Conservation (phyloP, 2,329 filamentous ascomycete genomes). For the Lecanicillium sp. region DNA sequence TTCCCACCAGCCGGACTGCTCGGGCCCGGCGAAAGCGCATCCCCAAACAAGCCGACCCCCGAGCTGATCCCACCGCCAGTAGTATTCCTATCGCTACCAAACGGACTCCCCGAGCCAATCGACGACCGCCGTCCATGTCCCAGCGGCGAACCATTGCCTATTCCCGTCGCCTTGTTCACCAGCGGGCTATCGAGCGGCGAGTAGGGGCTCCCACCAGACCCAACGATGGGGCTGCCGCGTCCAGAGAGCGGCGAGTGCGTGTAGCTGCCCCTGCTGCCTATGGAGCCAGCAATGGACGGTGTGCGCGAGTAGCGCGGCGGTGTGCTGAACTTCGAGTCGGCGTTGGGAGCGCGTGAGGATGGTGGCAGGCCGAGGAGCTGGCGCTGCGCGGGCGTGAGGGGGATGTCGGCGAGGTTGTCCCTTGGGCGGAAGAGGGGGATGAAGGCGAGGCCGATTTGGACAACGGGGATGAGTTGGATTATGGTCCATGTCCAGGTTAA, state of each 20-base stretch:
- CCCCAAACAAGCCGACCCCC: constrained; percentile 39
- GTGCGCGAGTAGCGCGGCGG: constrained; percentile 81
- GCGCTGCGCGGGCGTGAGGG: constrained; percentile 70
- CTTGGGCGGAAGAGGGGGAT: constrained; percentile 62
- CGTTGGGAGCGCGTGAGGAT: constrained; percentile 51
- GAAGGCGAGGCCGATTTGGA: constrained; percentile 65
- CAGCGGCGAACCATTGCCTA: constrained; percentile 42
- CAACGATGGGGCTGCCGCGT: constrained; percentile 38
- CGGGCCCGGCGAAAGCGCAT: constrained; percentile 65
- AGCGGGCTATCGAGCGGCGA: constrained; percentile 43
- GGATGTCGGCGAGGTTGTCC: constrained; percentile 81
- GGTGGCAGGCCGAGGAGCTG: constrained; percentile 74
- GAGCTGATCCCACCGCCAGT: constrained; percentile 25
- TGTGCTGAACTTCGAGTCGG: constrained; percentile 65
- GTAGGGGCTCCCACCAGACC: constrained; percentile 34
- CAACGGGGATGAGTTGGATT: constrained; percentile 48
- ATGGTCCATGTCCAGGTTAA: constrained; percentile 35
- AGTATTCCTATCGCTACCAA: constrained; percentile 21
- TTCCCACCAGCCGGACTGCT: constrained; percentile 57
- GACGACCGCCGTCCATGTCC: constrained; percentile 50
- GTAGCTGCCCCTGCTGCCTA: constrained; percentile 50
- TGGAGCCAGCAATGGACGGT: constrained; percentile 54
- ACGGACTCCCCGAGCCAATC: constrained; percentile 48
- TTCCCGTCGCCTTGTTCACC: constrained; percentile 62
- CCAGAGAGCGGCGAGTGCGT: constrained; percentile 50